These are phyloP conservation scores for Phytophthora megakarya DNA, from an alignment of 352 stramenopile genomes.

Conservation along the genomic window DNA sequence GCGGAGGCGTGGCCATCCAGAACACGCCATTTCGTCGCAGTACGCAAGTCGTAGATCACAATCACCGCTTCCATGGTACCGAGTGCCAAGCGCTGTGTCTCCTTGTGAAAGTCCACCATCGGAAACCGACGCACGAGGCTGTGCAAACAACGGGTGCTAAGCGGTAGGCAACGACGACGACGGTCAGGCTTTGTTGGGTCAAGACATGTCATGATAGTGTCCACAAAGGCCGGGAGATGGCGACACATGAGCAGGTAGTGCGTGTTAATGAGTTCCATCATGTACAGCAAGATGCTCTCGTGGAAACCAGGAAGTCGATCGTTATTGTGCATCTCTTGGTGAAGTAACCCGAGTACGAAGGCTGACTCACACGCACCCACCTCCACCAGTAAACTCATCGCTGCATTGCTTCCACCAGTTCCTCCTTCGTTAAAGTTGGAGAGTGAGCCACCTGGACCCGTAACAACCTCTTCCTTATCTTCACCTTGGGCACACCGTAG, in stretches of 20 bases:
- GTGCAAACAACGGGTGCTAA: slow-evolving; percentile 83
- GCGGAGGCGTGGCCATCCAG: slow-evolving; percentile 79
- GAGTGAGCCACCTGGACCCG: slow-evolving; percentile 42
- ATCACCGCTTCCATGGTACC: slow-evolving; percentile 90
- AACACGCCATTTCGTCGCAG: slow-evolving; percentile 88
- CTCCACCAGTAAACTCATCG: slow-evolving; percentile 78
- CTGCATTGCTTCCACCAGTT: slow-evolving; percentile 68
- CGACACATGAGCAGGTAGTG: slow-evolving; percentile 87
- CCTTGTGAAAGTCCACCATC: slow-evolving; percentile 90
- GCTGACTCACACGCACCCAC: slow-evolving; percentile 77
- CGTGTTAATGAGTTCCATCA: slow-evolving; percentile 84
- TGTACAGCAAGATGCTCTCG: slow-evolving; percentile 75
- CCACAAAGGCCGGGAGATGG: slow-evolving; percentile 80
- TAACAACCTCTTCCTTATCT: slow-evolving; percentile 9
- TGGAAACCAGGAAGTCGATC: slow-evolving; percentile 72
- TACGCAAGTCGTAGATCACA: slow-evolving; percentile 88
- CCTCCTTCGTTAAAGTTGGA: slow-evolving; percentile 38
- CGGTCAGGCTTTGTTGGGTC: slow-evolving; percentile 86
- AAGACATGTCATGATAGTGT: slow-evolving; percentile 85
- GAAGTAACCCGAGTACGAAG: slow-evolving; percentile 74
- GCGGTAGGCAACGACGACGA: slow-evolving; percentile 71
- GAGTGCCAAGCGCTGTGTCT: slow-evolving; percentile 84
- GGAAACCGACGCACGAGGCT: slow-evolving; percentile 83
- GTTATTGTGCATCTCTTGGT: slow-evolving; percentile 85
- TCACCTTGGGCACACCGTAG: slow-evolving; percentile 42